Base-by-base conservation (phyloP, 176 grass and related monocot species). In the Leersia perrieri region DNA sequence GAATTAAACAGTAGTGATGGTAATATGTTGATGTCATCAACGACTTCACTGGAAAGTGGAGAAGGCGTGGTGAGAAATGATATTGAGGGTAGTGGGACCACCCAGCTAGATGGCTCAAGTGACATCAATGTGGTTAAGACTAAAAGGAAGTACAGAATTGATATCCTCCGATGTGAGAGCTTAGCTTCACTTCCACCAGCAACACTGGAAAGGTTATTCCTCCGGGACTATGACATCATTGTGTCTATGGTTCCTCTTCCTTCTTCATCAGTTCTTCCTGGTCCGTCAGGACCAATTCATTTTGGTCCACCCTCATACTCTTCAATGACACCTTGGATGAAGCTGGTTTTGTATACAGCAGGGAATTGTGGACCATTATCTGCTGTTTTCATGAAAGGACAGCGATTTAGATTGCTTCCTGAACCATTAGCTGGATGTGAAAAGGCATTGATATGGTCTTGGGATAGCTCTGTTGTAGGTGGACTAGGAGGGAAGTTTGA, bases 271-370 rank as follows among this genome's bases (percentile, higher is more conserved):
- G 90, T 98, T 87, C 84, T 98, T 89, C 96, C 96, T 11, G 83
- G 86, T 47, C 75, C 92, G 72, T 87, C 88, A 72, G 96, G 92
- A 66, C 88, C 90, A 45, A 64, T 98, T 42, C 96, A 98, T 90
- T 95, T 98, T 76, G 96, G 96, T 26, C 90, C 96, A 79, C 92
- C 92, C 64, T 95, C 90, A 15, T 98, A 98, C 87, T 89, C 92
- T 78, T 91, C 88, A 32, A 91, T 93, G 92, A 95, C 96, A 77
- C 90, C 96, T 84, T 98, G 96, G 96, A 91, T 98, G 96, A 98
- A 98, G 66, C 82, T 98, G 70, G 90, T 93, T 45, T 82, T 98
- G 84, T 98, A 98, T 84, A 93, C 82, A 40, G 72, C 87, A 6
- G 84, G 90, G 65, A 58, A 77, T 74, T 95, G 83, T 80, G 96